Conservation (phyloP, 73 alveolate species). For the Paramecium tetraurelia region DNA sequence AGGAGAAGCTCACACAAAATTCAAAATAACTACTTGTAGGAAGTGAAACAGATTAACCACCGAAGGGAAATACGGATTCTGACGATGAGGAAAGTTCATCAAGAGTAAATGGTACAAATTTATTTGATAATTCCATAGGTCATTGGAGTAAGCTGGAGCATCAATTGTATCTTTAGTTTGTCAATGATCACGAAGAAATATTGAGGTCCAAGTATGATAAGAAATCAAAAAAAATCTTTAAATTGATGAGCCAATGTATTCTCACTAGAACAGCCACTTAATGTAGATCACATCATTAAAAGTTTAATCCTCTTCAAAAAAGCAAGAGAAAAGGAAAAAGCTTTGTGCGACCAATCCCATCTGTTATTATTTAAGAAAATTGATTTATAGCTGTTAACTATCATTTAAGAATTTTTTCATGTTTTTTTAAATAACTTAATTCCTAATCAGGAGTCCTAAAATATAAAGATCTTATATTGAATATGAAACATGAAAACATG, state of each 20-base stretch:
- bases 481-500: background rate
- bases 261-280: constrained; percentile 36
- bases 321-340: background rate
- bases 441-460: background rate
- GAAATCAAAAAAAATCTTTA: constrained; percentile 32
- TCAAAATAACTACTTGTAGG: background rate
- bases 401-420: background rate
- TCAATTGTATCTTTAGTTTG: constrained; percentile 39
- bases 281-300: constrained; percentile 55
- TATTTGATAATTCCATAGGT: background rate
- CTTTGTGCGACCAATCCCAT: background rate
- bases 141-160: constrained; percentile 37
- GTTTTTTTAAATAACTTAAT: background rate
- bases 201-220: constrained; percentile 36
- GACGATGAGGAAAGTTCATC: background rate
- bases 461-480: background rate
- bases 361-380: background rate
- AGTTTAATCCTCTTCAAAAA: constrained; percentile 33
- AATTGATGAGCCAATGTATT: constrained; percentile 32
- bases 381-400: background rate
- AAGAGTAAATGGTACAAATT: constrained; percentile 28
- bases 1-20: background rate
- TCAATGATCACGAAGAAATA: background rate
- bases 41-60: background rate
- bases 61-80: background rate